Percentiles rank a stretch among this genome's conserved stretches.
Conservation (phyloP, 73 alveolate species). For the Blepharisma stoltei region DNA sequence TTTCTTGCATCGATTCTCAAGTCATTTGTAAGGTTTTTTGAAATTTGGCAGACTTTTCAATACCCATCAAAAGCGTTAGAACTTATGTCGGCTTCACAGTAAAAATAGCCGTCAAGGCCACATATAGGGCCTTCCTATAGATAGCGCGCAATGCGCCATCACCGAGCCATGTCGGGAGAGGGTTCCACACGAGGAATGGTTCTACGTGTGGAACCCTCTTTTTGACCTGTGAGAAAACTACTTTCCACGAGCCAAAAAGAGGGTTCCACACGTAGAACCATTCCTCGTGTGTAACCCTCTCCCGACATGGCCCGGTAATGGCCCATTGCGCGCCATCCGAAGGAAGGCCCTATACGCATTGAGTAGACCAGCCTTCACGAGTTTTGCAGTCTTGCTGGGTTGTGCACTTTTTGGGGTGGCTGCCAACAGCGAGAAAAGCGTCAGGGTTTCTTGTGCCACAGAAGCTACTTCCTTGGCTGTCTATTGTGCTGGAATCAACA, state of each 20-base stretch:
- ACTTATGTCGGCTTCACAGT: slow-evolving; percentile 8
- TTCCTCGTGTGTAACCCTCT: too few species aligned
- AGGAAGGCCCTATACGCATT: slow-evolving; percentile 11
- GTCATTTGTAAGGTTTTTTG: neutral
- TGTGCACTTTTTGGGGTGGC: slow-evolving; percentile 1
- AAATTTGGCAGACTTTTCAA: neutral
- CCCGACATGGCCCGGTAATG: too few species aligned
- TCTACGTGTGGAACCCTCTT: too few species aligned
- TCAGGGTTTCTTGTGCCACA: neutral
- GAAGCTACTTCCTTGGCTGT: neutral
- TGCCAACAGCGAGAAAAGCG: neutral
- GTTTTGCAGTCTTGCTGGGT: neutral
- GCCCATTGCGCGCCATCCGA: too few species aligned
- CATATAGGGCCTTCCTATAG: too few species aligned
- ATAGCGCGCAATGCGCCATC: too few species aligned
- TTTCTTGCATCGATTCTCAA: neutral
- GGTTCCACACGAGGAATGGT: too few species aligned
- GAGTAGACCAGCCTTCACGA: slow-evolving; percentile 13
- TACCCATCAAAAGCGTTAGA: slow-evolving; percentile 20
- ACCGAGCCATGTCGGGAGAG: too few species aligned
- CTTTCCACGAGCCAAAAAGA: too few species aligned
- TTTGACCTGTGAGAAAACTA: too few species aligned
- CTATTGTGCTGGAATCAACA: neutral
- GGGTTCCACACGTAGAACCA: too few species aligned
- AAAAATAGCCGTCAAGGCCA: slow-evolving; percentile 16